A percentile compares a stretch with the other conserved stretches of the same genome.
These are phyloP conservation scores for Petunia secreta DNA, from an alignment of 257 asterid species.

Conservation along the genomic window DNA sequence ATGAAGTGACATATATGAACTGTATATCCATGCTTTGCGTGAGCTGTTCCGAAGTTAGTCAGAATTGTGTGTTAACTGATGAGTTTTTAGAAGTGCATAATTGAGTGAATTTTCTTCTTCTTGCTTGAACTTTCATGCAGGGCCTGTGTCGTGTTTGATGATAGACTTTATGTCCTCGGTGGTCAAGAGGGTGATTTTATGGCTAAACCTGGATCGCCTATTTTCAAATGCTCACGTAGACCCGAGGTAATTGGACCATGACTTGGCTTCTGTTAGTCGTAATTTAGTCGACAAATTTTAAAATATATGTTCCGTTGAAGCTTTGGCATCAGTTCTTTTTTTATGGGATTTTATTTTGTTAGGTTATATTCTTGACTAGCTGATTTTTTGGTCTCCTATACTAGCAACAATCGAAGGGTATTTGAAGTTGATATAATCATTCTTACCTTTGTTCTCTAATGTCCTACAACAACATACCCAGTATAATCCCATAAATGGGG, in stretches of 20 bases:
- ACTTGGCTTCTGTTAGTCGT: neutral
- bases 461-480: too few relatives aligned
- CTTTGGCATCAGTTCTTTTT: neutral
- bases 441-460: constrained; percentile 4
- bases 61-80: neutral
- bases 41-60: neutral
- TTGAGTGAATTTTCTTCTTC: constrained; percentile 21
- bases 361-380: neutral
- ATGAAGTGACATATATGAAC: too few relatives aligned
- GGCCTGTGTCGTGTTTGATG: constrained; percentile 80
- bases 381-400: neutral
- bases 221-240: constrained; percentile 88
- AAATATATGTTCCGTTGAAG: neutral
- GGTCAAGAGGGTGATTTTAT: constrained; percentile 97
- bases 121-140: constrained; percentile 43
- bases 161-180: constrained; percentile 66
- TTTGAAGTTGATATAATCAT: neutral
- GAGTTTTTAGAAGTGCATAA: neutral
- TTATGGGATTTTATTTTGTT: neutral
- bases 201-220: constrained; percentile 97
- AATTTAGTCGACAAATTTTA: neutral
- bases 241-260: constrained; percentile 60
- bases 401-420: constrained; percentile 19
- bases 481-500: too few relatives aligned
- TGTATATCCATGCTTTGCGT: neutral